Conservation (phyloP, 164 flowering plant genomes). For the Aristolochia contorta region DNA sequence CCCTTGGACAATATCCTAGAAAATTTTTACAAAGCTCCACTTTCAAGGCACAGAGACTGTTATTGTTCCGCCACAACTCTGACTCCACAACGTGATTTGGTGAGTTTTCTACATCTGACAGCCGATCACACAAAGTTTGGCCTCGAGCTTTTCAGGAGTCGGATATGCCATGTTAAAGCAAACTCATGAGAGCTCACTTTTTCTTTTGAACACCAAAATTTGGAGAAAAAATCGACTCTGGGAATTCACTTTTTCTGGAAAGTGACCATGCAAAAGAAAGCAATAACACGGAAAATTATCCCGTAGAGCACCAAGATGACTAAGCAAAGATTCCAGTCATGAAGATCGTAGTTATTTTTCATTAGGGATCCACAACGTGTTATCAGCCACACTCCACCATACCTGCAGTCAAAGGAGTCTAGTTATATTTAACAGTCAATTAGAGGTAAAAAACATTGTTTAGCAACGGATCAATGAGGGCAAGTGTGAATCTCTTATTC, state of each 20-base stretch:
- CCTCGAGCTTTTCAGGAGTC: no score
- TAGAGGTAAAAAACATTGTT: no score
- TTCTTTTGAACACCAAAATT: slow-evolving; percentile 7
- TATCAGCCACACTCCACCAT: slow-evolving; percentile 90
- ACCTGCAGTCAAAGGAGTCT: slow-evolving; percentile 31
- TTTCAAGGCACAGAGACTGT: no score
- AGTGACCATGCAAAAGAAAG: slow-evolving; percentile 58
- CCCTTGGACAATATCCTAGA: no score
- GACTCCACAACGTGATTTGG: no score
- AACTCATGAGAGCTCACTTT: slow-evolving; percentile 4
- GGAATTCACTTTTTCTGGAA: slow-evolving; percentile 52
- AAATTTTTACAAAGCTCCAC: no score
- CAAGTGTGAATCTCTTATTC: no score
- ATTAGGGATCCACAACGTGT: slow-evolving; percentile 75
- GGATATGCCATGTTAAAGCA: background rate
- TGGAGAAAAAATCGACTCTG: slow-evolving; percentile 5
- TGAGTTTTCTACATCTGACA: no score
- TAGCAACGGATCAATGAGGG: no score
- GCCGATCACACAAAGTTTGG: no score
- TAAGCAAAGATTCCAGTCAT: slow-evolving; percentile 56
- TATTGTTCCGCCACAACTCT: no score
- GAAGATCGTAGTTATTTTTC: slow-evolving; percentile 47
- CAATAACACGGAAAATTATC: slow-evolving; percentile 40
- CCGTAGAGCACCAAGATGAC: slow-evolving; percentile 47
- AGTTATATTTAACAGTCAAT: no score